These are phyloP conservation scores for Oryza punctata DNA, from an alignment of 176 grass and related monocot genomes.

Conservation along the genomic window DNA sequence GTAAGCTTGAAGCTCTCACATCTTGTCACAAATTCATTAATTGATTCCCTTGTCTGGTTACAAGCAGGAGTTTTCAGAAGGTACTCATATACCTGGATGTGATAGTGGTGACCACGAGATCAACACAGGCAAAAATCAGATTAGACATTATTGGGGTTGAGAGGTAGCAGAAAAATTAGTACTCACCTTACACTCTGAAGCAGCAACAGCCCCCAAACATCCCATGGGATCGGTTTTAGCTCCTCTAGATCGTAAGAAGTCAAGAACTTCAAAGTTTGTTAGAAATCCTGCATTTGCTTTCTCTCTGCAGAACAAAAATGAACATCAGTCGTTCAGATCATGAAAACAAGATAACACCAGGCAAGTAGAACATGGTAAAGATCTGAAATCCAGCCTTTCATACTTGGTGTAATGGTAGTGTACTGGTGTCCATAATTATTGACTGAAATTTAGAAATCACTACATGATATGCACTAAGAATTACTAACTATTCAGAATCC, in stretches of 20 bases:
- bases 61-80: conserved; percentile 60
- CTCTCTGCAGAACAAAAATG: conserved; percentile 42
- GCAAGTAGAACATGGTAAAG: not conserved
- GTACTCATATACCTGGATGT: conserved; percentile 71
- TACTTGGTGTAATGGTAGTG: too few relatives aligned
- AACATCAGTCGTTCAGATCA: not conserved
- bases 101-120: not conserved
- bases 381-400: not conserved
- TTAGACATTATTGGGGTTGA: not conserved
- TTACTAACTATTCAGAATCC: not conserved
- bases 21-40: conserved; percentile 64
- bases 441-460: not conserved
- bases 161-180: conserved; percentile 20
- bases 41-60: conserved; percentile 65
- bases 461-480: not conserved
- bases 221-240: conserved; percentile 82
- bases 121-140: not conserved
- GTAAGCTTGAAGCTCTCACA: conserved; percentile 70
- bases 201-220: conserved; percentile 72
- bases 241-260: conserved; percentile 73
- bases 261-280: conserved; percentile 87
- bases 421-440: not conserved
- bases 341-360: not conserved
- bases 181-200: conserved; percentile 81
- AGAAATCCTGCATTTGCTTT: conserved; percentile 62